Evolutionary conservation across 805 yeast genomes (phyloP).

Genomic region (Candida nemodendra): DNA sequence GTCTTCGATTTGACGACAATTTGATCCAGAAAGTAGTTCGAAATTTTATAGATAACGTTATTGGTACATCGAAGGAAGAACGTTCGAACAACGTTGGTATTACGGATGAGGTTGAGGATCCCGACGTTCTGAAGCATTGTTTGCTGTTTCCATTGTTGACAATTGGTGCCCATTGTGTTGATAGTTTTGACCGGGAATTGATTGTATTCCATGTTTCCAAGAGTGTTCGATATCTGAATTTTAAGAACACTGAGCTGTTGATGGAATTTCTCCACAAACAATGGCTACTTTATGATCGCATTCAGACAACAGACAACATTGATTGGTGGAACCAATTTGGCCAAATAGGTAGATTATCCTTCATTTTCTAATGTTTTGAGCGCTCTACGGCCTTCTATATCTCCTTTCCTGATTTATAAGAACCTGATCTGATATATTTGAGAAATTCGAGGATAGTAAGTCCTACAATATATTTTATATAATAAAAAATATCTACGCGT

Average conservation of each 20-base stretch:
- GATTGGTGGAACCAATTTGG: conserved; percentile 21
- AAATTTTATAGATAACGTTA: conserved; percentile 10
- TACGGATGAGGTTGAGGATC: conserved; percentile 1
- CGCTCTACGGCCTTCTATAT: no score
- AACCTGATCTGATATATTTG: no score
- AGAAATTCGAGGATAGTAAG: no score
- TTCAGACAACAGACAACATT: not conserved
- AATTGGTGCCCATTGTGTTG: conserved; percentile 24
- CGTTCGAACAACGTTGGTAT: not conserved
- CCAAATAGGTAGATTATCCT: conserved; percentile 14
- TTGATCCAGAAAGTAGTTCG: conserved; percentile 18
- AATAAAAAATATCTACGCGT: no score
- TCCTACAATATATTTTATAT: no score
- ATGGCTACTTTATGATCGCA: conserved; percentile 14
- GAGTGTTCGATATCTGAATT: conserved; percentile 19
- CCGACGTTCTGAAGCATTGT: conserved; percentile 24
- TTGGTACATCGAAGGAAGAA: not conserved
- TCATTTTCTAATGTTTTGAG: conserved; percentile 16
- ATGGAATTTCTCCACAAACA: conserved; percentile 16
- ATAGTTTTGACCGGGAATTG: conserved; percentile 12
- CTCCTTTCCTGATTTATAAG: no score
- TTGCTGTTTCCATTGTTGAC: conserved; percentile 26
- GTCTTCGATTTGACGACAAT: conserved; percentile 5
- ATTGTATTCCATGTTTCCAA: conserved; percentile 12
- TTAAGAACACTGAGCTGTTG: conserved; percentile 21